Evolutionary conservation across 2,329 filamentous ascomycete species (phyloP).

Genomic region (Aspergillus jensenii): DNA sequence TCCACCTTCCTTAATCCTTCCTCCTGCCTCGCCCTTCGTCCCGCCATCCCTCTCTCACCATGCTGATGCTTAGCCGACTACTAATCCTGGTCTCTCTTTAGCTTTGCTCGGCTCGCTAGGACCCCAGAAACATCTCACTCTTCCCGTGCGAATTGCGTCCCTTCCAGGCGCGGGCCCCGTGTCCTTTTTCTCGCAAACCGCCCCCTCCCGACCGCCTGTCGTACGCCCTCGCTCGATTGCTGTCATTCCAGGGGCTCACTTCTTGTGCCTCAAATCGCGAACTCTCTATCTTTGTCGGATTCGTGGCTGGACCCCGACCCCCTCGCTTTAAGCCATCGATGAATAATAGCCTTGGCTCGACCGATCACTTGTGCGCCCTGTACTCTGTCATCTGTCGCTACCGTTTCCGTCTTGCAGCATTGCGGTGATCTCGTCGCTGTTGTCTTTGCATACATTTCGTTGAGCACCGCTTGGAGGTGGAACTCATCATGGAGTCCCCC

Average conservation of each 20-base stretch:
- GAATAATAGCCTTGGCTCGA: constrained; percentile 11
- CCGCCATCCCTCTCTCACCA: constrained; percentile 4
- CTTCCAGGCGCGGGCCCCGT: constrained; percentile 14
- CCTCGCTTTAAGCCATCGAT: constrained; percentile 12
- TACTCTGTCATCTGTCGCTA: neutral
- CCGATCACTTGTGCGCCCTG: constrained; percentile 11
- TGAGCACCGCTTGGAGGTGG: constrained; percentile 1
- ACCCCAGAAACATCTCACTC: neutral
- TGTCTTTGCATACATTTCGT: neutral
- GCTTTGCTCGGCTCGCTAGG: constrained; percentile 9
- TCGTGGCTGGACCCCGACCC: constrained; percentile 9
- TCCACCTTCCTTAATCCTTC: neutral
- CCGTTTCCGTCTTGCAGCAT: neutral
- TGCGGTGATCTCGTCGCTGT: neutral
- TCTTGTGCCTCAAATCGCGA: constrained; percentile 7
- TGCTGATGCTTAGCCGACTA: constrained; percentile 11
- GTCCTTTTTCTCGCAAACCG: constrained; percentile 14
- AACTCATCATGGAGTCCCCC: constrained; percentile 53
- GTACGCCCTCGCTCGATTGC: constrained; percentile 1
- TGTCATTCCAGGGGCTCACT: constrained; percentile 3
- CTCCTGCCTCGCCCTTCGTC: neutral
- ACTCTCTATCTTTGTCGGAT: constrained; percentile 11
- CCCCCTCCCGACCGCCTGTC: constrained; percentile 6
- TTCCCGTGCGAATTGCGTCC: constrained; percentile 12
- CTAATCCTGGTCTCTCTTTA: constrained; percentile 12